Conservation (phyloP, 164 flowering plant species). For the Warburgia ugandensis region DNA sequence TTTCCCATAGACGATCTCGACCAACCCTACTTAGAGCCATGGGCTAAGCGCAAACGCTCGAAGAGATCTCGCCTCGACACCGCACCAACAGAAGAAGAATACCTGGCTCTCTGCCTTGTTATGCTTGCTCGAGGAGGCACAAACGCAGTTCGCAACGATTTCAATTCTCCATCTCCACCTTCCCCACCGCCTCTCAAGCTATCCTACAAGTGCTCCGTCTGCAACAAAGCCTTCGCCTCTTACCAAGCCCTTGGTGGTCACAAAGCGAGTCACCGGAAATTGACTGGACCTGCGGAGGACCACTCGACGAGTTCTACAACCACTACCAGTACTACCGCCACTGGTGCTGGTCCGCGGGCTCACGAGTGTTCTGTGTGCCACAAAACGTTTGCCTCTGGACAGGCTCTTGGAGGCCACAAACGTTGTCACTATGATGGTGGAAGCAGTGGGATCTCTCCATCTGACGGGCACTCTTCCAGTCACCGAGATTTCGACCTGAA, state of each 20-base stretch:
- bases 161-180: constrained; percentile 11
- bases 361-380: constrained; percentile 57
- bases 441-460: constrained; percentile 14
- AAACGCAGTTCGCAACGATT: not conserved
- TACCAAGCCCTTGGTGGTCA: constrained; percentile 92
- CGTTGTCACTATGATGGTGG: constrained; percentile 58
- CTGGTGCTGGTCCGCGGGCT: constrained; percentile 9
- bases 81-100: constrained; percentile 43
- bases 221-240: constrained; percentile 58
- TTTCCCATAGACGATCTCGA: constrained; percentile 16
- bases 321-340: constrained; percentile 2
- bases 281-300: constrained; percentile 9
- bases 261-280: constrained; percentile 81
- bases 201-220: constrained; percentile 49
- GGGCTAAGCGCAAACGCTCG: constrained; percentile 50
- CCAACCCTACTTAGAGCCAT: constrained; percentile 21
- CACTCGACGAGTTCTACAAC: constrained; percentile 12
- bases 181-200: constrained; percentile 11
- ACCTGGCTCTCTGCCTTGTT: constrained; percentile 54
- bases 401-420: constrained; percentile 71
- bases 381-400: constrained; percentile 50
- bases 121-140: constrained; percentile 48
- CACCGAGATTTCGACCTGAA: constrained; percentile 57
- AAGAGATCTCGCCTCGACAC: constrained; percentile 31
- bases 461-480: constrained; percentile 5